Base-by-base conservation (phyloP, 768 basidiomycete genomes). In the Pleurotus tuber-regium region DNA sequence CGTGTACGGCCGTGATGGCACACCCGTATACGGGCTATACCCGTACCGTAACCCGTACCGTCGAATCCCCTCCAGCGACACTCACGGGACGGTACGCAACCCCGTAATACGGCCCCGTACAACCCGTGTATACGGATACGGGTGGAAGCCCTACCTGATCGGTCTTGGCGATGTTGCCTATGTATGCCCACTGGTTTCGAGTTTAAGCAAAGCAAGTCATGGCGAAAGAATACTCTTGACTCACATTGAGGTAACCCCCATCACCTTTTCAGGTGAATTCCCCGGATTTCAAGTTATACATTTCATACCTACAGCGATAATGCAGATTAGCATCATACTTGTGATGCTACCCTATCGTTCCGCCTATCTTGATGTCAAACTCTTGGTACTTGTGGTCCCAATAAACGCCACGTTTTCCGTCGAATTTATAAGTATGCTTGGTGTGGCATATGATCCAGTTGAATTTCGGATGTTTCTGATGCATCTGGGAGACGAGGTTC, bases 321-420 rank as follows among this genome's bases (percentile, higher is more conserved):
- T n/a, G n/a, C n/a, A n/a, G n/a, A n/a, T n/a, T n/a, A n/a, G n/a
- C n/a, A n/a, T n/a, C n/a, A n/a, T n/a, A n/a, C n/a, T n/a, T n/a
- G n/a, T n/a, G n/a, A n/a, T n/a, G n/a, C n/a, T n/a, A 55, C 54
- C 56, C 56, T 14, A 55, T 39, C 8, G 54, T 57, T 2, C 56
- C 56, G 5, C 56, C 56, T 23, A 52, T 28, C 38, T 52, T 50
- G 29, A 47, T 40, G 11, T 57, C 54, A 24, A 54, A 54, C 38
- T 40, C 38, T 18, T 40, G 38, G 26, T 57, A 54, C 9, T 21
- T 16, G 49, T 57, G 56, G 14, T 26, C 35, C 56, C 56, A 55
- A 26, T 54, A 54, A 14, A 51, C 50, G 23, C 54, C 54, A 36
- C 46, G 29, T 9, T 21, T 51, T 21, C 56, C 56, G 30, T 54